These are phyloP conservation scores for Phaffomyces thermotolerans DNA, from an alignment of 805 yeast genomes.

Conservation along the genomic window DNA sequence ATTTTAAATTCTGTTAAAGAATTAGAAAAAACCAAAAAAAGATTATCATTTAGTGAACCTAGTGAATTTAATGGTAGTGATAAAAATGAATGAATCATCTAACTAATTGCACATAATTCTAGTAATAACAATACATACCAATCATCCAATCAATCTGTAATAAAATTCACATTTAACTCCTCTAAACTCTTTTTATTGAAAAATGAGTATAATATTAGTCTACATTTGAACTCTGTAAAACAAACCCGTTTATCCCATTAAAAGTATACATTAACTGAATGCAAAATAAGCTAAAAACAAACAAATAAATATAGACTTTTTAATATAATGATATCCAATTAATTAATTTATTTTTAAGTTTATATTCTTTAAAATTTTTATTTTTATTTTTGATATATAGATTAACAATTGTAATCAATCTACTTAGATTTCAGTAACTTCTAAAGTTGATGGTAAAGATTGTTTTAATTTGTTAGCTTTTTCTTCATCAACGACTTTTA, in stretches of 20 bases:
- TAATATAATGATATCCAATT: no score
- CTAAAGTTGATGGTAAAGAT: conserved; percentile 92
- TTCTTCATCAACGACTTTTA: conserved; percentile 89
- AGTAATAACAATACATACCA: neutral
- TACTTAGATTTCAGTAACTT: conserved; percentile 46
- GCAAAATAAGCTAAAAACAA: neutral
- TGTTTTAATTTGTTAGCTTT: conserved; percentile 97
- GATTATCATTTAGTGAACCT: conserved; percentile 7
- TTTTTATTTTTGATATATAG: neutral
- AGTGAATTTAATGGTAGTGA: neutral
- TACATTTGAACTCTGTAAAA: conserved; percentile 1
- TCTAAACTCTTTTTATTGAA: no score
- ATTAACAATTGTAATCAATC: conserved; percentile 1
- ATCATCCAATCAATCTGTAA: no score
- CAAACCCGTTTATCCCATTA: conserved; percentile 15
- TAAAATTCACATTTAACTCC: no score
- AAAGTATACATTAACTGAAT: conserved; percentile 11
- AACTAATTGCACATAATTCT: neutral
- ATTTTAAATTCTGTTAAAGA: conserved; percentile 19
- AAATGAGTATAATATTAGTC: no score
- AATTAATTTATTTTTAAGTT: neutral
- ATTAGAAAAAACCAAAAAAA: conserved; percentile 9
- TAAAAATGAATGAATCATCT: no score
- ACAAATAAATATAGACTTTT: no score
- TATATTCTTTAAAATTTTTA: neutral